Percentiles rank a stretch among this genome's conserved stretches.
These are phyloP conservation scores for Podaxis sp. DNA, from an alignment of 768 basidiomycete species.

Conservation along the genomic window DNA sequence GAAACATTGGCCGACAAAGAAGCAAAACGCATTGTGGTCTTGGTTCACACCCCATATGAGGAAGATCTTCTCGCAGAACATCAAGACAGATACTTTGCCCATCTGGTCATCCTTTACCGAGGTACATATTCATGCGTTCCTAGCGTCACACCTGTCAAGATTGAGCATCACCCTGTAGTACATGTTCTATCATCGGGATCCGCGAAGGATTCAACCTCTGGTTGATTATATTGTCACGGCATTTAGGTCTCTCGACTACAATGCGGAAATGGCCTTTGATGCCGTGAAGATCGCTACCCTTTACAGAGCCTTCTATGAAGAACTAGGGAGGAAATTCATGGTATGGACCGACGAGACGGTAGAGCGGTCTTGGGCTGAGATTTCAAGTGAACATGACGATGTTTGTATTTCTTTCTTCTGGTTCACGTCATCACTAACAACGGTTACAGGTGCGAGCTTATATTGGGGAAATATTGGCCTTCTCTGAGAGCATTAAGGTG, in stretches of 20 bases:
- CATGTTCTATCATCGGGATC: constrained; percentile 74
- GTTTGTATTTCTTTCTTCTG: constrained; percentile 29
- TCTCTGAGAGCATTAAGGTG: constrained; percentile 71
- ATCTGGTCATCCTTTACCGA: constrained; percentile 81
- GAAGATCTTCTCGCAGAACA: constrained; percentile 60
- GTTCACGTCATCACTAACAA: constrained; percentile 6
- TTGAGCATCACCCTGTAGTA: constrained; percentile 41
- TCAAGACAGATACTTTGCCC: constrained; percentile 77
- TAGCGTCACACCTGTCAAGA: background rate
- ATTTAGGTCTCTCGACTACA: constrained; percentile 68
- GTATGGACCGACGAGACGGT: constrained; percentile 73
- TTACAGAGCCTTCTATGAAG: constrained; percentile 67
- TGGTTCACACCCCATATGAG: constrained; percentile 74
- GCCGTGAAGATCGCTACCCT: constrained; percentile 65
- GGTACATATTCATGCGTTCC: constrained; percentile 32
- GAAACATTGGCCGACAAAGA: constrained; percentile 81
- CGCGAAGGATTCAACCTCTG: constrained; percentile 75
- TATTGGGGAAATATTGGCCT: constrained; percentile 70
- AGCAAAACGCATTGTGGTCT: constrained; percentile 66
- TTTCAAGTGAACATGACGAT: constrained; percentile 77
- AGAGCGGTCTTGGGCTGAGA: constrained; percentile 63
- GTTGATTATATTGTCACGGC: constrained; percentile 67
- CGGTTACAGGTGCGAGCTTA: constrained; percentile 58
- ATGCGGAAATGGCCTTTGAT: constrained; percentile 80
- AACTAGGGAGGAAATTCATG: constrained; percentile 74